Base-by-base conservation (phyloP, 2,329 filamentous ascomycete species). In the Monosporascus sp. region DNA sequence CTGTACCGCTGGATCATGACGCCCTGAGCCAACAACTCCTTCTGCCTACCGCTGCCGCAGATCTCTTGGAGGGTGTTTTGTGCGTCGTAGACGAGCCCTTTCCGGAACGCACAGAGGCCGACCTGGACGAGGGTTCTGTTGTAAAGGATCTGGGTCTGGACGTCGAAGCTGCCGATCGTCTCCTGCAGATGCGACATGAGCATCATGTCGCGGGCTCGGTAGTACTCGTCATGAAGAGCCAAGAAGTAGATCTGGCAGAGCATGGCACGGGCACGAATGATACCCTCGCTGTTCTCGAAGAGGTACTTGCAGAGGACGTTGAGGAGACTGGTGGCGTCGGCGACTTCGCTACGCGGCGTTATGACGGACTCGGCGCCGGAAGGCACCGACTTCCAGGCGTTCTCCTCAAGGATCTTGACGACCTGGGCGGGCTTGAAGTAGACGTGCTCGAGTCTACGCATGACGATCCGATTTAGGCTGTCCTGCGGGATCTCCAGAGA, bases 341-440 rank as follows among this genome's bases (percentile, higher is more conserved):
- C 75, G 49, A 81, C 77, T 63, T 84, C 74, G 58, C 74, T 75
- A 60, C 91, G 87, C 44, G 91, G 86, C 16, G 92, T 96, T 70
- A 96, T 89, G 54, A 77, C 71, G 1, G 93, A 97, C 70, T 95
- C 83, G 54, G 92, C 78, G 16, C 76, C 71, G 6, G 78, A 71
- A 22, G 89, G 85, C 26, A 94, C 83, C 1, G 84, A 76, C 73
- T 92, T 94, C 92, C 93, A 97, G 62, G 88, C 88, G 73, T 91
- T 93, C 70, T 96, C 90, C 75, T 99, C 94, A 46, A 97, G 84
- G 52, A 96, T 96, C 70, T 87, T 88, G 66, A 97, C 86, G 46
- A 99, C 93, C 73, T 93, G 88, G 11, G 91, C 84, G 53, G 94
- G 94, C 87, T 99, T 99, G 85, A 97, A 99, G 80, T 99, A 99